Evolutionary conservation across 2,329 filamentous ascomycete species (phyloP), one percentile per base, ranked within the genome.

Genomic region (Bisporella sp.): DNA sequence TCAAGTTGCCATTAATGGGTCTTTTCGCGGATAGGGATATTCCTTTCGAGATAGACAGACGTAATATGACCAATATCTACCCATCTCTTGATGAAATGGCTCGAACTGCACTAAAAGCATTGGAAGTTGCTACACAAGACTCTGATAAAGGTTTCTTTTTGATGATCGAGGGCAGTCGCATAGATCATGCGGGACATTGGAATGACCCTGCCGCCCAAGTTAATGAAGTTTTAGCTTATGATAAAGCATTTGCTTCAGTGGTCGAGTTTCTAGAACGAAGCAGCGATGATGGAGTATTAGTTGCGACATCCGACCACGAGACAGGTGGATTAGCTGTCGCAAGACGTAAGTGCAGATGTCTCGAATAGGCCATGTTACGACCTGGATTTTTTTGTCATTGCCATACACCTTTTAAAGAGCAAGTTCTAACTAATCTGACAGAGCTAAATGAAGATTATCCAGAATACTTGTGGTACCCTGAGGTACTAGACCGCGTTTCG

Each of bases 111-210:
- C 74, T 99, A 54, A 81, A 77, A 11, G 83, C 88, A 1, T 78
- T 99, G 29, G 85, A 86, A 55, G 82, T 83, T 52, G 93, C 91
- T 0, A 96, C 93, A 0, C 76, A 80, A 63, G 76, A 91, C 63
- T 89, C 81, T 55, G 89, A 97, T 41, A 83, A 95, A 68, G 93
- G 93, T 4, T 99, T 97, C 75, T 99, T 99, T 71, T 75, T 99
- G 60, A 96, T 99, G 92, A 95, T 99, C 54, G 93, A 99, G 69
- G 93, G 91, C 4, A 95, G 89, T 61, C 79, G 93, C 41, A 97
- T 99, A 61, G 93, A 99, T 63, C 93, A 99, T 66, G 92, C 93
- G 4, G 93, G 90, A 5, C 88, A 93, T 65, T 80, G 79, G 56
- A 93, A 93, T 60, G 88, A 93, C 60, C 87, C 88, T 0, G 87